Base-by-base conservation (phyloP, 1,284 basidiomycete genomes). In the Hemileia vastatrix region DNA sequence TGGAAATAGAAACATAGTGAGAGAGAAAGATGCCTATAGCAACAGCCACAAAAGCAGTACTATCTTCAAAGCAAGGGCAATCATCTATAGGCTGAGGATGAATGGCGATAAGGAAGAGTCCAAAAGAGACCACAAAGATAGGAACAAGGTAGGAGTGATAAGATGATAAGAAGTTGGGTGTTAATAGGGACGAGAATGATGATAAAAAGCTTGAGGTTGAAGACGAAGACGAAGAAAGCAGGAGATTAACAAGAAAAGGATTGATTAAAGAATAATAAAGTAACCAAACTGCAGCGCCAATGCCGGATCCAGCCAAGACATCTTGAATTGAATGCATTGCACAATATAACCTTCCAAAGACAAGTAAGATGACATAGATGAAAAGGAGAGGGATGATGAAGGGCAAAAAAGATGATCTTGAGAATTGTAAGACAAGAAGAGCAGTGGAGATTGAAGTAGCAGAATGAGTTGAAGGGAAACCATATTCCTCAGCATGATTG, bases 31-130 rank as follows among this genome's bases (percentile, higher is more conserved):
- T 79, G 18, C 94, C 94, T 57, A 88, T 80, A 13, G 89, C 81
- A 48, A 93, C 91, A 9, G 88, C 86, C 21, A 90, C 78, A 69
- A 94, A 88, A 0, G 94, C 92, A 59, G 96, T 94, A 3, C 92
- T 90, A 71, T 98, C 94, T 76, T 97, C 94, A 76, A 96, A 98
- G 77, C 94, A 97, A 0, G 94, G 95, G 71, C 94, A 97, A 72
- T 95, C 90, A 65, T 96, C 92, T 1, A 95, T 70, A 4, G 79
- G 77, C 71, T 92, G 87, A 0, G 93, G 92, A 74, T 97, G 93
- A 66, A 77, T 86, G 82, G 72, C 91, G 4, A 95, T 86, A 48
- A 89, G 77, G 1, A 89, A 78, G 6, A 93, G 79, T 57, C 83
- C 75, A 11, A 86, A 69, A 0, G 86, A 82, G 11, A 90, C 79